Conservation (phyloP, 805 yeast species). For the Starmera amethionina region DNA sequence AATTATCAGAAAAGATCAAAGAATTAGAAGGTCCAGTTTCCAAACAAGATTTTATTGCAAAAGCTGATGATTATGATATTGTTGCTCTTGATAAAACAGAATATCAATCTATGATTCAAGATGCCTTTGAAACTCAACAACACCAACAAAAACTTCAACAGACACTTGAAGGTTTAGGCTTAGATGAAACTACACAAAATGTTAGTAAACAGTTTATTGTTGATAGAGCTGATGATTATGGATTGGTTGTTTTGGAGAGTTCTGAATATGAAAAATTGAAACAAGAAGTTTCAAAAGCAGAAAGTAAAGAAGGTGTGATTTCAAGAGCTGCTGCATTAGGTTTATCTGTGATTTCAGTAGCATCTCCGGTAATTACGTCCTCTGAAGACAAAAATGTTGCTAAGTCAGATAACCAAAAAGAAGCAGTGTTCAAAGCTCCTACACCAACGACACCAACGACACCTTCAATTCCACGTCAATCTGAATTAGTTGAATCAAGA, state of each 20-base stretch:
- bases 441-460: too few species aligned
- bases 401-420: slow-evolving; percentile 23
- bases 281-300: neutral
- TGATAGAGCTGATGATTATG: slow-evolving; percentile 18
- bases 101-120: slow-evolving; percentile 12
- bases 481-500: slow-evolving; percentile 4
- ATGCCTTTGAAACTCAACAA: neutral
- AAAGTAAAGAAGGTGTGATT: neutral
- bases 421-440: slow-evolving; percentile 5
- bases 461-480: slow-evolving; percentile 19
- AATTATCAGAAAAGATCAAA: too few species aligned
- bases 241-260: slow-evolving; percentile 22
- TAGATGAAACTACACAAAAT: slow-evolving; percentile 3
- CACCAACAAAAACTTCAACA: too few species aligned
- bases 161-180: too few species aligned
- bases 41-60: slow-evolving; percentile 6
- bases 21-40: slow-evolving; percentile 1
- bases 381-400: slow-evolving; percentile 5
- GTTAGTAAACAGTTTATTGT: slow-evolving; percentile 5
- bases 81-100: slow-evolving; percentile 22
- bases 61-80: slow-evolving; percentile 21
- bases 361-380: neutral
- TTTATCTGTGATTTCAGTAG: neutral
- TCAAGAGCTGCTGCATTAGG: neutral
- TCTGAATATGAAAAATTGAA: slow-evolving; percentile 19